Percentiles rank a stretch among this genome's conserved stretches.
phyloP scores from a whole-genome alignment of 805 yeast genomes.

The Brettanomyces nanus region DNA sequence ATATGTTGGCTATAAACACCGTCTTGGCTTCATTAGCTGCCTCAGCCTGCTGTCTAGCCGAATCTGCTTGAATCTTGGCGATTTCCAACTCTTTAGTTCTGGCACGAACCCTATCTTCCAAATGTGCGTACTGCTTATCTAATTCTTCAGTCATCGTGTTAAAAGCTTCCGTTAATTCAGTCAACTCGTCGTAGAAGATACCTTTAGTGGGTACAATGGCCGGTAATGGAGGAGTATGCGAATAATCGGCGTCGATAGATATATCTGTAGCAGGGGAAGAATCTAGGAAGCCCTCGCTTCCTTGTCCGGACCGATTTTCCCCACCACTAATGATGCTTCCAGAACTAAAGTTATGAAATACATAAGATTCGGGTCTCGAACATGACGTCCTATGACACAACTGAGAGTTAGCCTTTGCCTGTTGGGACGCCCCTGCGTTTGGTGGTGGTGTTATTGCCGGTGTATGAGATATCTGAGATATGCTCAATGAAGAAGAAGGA shows the following conservation, averaged over 20 bases:
- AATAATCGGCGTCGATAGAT: neutral
- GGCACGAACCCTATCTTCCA: constrained; percentile 82
- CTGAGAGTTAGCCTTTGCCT: neutral
- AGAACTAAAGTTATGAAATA: neutral
- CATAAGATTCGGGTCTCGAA: neutral
- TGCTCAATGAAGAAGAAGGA: neutral
- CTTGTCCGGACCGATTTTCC: neutral
- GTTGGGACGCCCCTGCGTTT: too few species aligned
- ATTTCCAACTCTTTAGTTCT: constrained; percentile 85
- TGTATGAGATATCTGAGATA: neutral
- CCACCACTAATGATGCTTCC: neutral
- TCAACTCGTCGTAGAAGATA: constrained; percentile 71
- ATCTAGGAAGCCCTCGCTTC: neutral
- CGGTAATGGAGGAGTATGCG: constrained; percentile 10
- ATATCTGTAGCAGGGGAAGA: constrained; percentile 1
- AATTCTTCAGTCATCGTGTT: constrained; percentile 87
- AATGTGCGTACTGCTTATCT: constrained; percentile 70
- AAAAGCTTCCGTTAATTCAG: constrained; percentile 82
- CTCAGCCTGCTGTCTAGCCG: constrained; percentile 41
- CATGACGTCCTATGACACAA: neutral
- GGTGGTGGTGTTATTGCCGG: too few species aligned
- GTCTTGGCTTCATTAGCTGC: constrained; percentile 96
- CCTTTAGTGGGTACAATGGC: constrained; percentile 24
- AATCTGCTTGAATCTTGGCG: constrained; percentile 70
- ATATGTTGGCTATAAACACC: constrained; percentile 83